Percentiles rank a stretch among this genome's conserved stretches.
Conservation (phyloP, 177 flowering plant species). For the Vitis hybrid region DNA sequence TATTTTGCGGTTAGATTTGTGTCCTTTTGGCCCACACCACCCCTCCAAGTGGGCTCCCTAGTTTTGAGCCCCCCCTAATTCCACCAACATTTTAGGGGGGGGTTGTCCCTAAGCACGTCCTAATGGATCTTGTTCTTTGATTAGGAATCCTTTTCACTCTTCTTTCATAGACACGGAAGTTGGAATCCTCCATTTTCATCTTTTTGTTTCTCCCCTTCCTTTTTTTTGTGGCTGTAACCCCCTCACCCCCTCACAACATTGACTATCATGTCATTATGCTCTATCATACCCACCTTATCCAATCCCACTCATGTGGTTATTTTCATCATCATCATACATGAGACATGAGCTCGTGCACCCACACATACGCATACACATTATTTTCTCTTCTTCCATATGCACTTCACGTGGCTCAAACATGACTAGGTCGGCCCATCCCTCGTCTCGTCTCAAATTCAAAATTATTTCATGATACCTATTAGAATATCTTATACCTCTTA, state of each 20-base stretch:
- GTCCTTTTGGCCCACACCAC: conserved; percentile 22
- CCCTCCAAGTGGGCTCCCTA: conserved; percentile 18
- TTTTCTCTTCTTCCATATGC: conserved; percentile 9
- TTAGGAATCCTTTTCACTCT: conserved; percentile 4
- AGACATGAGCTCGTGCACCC: conserved; percentile 16
- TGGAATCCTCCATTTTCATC: neutral
- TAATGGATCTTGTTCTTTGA: conserved; percentile 8
- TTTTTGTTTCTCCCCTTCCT: neutral
- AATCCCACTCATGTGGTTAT: neutral
- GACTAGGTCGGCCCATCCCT: conserved; percentile 20
- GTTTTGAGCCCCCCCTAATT: too few species aligned
- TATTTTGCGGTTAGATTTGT: conserved; percentile 36
- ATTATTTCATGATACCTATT: neutral
- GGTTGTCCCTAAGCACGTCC: conserved; percentile 11
- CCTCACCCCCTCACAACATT: neutral
- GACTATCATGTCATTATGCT: conserved; percentile 3
- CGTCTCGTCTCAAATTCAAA: neutral
- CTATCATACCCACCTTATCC: neutral
- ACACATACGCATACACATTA: conserved; percentile 5
- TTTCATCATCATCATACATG: conserved; percentile 1
- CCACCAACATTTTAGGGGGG: neutral
- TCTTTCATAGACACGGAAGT: conserved; percentile 5
- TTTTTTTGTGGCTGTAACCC: conserved; percentile 4
- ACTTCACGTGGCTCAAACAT: conserved; percentile 23
- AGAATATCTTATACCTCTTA: too few species aligned